These are phyloP conservation scores for Stipa capillata DNA, from an alignment of 176 grass and related monocot species.

Conservation along the genomic window DNA sequence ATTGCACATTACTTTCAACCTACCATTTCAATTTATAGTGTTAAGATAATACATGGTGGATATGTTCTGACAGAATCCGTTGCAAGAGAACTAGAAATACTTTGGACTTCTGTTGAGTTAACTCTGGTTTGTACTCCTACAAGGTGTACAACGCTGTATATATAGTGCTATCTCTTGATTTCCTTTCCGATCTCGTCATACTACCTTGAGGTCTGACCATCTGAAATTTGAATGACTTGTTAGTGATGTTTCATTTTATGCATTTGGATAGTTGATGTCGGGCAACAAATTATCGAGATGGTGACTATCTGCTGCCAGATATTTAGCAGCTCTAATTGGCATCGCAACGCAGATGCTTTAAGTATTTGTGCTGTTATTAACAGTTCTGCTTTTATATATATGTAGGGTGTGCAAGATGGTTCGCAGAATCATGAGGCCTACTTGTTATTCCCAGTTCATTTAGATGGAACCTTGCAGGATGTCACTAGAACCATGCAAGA, in stretches of 20 bases:
- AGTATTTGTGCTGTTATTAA: neutral
- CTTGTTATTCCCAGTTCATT: constrained; percentile 86
- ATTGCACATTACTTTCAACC: neutral
- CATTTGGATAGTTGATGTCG: neutral
- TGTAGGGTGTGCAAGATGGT: constrained; percentile 68
- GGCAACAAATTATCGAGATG: neutral
- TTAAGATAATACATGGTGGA: neutral
- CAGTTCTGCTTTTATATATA: constrained; percentile 15
- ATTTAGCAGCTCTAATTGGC: neutral
- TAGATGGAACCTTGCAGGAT: constrained; percentile 80
- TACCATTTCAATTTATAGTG: neutral
- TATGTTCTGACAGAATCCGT: neutral
- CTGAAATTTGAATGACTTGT: neutral
- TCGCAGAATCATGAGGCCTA: constrained; percentile 71
- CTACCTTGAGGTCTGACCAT: neutral
- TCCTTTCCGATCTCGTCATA: neutral
- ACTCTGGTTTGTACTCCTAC: neutral
- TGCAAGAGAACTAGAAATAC: neutral
- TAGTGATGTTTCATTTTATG: neutral
- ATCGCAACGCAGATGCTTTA: neutral
- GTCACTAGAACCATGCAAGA: constrained; percentile 51
- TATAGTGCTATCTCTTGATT: neutral
- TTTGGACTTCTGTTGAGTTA: neutral
- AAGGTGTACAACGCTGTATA: neutral
- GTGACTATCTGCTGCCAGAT: neutral